Base-by-base conservation (phyloP, 306 rosid genomes). In the Pueraria montana region DNA sequence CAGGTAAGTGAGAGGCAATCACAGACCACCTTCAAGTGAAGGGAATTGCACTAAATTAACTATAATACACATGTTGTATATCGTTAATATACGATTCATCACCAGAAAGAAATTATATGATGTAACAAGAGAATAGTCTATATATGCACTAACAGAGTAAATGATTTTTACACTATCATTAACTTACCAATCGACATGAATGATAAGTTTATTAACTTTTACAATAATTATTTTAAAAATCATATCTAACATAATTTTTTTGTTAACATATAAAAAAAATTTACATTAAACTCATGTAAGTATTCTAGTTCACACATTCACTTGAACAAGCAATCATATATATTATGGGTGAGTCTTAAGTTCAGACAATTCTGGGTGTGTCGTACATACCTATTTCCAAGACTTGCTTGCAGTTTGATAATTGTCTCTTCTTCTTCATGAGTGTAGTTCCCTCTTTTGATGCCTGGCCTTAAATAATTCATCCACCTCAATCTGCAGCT, bases 401-500 rank as follows among this genome's bases (percentile, higher is more conserved):
- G 40, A 66, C 5, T 50, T 24, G 26, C 13, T 10, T 50, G 85
- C 7, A 82, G 58, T 36, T 74, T 74, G 43, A 82, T 20, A 6
- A 82, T 74, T 11, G 30, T 63, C 4, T 74, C 75, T 16, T 82
- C 85, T 61, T 81, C n/a, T n/a, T n/a, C 73, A 18, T 2, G 11
- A 21, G 72, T 72, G 42, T 12, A 80, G 42, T 71, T 59, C 18
- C 84, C 84, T 72, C 79, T 72, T 14, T 30, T 80, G 49, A 80
- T 61, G 17, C 14, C 32, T 48, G 86, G 83, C 20, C 74, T 83
- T 61, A 77, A 46, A 24, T 77, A 83, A 50, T 83, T 83, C 78
- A 34, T 26, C 83, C 86, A 77, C 79, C 83, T 83, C 32, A 83
- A 11, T 50, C 83, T 83, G 55, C 86, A 83, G 36, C 86, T 83